A percentile compares a stretch with the other conserved stretches of the same genome.
Evolutionary conservation across 2,329 filamentous ascomycete genomes (phyloP).

Genomic region (Paecilomyces sp.): DNA sequence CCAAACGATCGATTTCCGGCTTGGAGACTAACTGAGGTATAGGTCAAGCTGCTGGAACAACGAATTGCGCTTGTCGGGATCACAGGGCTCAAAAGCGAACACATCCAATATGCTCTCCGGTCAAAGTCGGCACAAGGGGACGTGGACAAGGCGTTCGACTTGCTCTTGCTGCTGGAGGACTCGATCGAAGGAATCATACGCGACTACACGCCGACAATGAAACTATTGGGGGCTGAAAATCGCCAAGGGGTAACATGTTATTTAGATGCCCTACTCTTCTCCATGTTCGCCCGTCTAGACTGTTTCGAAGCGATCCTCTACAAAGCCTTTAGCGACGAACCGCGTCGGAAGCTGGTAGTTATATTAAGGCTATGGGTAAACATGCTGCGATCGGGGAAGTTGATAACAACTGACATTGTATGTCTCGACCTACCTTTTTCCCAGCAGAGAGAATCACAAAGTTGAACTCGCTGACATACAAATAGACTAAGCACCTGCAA

Average conservation of each 20-base stretch:
- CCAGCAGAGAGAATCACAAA: background rate
- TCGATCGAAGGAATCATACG: constrained; percentile 73
- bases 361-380: constrained; percentile 89
- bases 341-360: constrained; percentile 65
- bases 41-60: constrained; percentile 49
- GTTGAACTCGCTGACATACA: constrained; percentile 5
- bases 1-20: background rate
- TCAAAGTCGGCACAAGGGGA: constrained; percentile 62
- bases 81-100: constrained; percentile 51
- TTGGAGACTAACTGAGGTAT: background rate
- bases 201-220: constrained; percentile 63
- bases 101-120: constrained; percentile 55
- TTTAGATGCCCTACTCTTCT: constrained; percentile 81
- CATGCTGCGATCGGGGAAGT: constrained; percentile 72
- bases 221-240: constrained; percentile 80
- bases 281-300: constrained; percentile 87
- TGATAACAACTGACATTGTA: constrained; percentile 82
- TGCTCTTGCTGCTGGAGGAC: constrained; percentile 72
- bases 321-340: constrained; percentile 66
- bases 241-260: constrained; percentile 87
- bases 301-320: constrained; percentile 92
- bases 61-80: constrained; percentile 49
- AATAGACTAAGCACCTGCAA: constrained; percentile 73
- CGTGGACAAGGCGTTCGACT: constrained; percentile 64
- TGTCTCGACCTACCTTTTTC: constrained; percentile 2